Conservation (phyloP, 2,329 filamentous ascomycete genomes). For the Anthostomella pinea region DNA sequence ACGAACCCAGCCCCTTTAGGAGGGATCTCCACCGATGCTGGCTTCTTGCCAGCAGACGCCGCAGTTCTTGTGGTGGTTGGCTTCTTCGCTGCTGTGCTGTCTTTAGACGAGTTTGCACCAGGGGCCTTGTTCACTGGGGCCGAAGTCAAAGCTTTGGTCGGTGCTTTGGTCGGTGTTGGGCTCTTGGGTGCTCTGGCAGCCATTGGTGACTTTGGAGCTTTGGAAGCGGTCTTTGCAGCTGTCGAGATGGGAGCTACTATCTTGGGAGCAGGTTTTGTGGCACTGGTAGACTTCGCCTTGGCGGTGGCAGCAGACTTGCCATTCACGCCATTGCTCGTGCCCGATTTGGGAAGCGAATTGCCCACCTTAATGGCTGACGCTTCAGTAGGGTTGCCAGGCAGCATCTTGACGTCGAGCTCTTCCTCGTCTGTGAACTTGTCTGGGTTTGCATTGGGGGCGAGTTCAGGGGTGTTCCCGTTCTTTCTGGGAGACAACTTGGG, state of each 20-base stretch:
- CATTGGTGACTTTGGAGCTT: constrained; percentile 37
- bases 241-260: constrained; percentile 22
- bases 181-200: constrained; percentile 33
- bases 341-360: constrained; percentile 15
- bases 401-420: constrained; percentile 32
- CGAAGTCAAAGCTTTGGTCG: constrained; percentile 28
- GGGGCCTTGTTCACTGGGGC: constrained; percentile 37
- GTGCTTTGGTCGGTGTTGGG: constrained; percentile 36
- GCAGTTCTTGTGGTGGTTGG: constrained; percentile 29
- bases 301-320: constrained; percentile 22
- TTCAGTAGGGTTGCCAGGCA: constrained; percentile 32
- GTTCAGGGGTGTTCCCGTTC: constrained; percentile 17
- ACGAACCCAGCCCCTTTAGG: constrained; percentile 43
- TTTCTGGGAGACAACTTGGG: constrained; percentile 25
- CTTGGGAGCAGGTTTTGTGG: constrained; percentile 21
- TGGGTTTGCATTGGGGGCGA: constrained; percentile 36
- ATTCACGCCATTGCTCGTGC: constrained; percentile 17
- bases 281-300: constrained; percentile 30
- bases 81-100: constrained; percentile 33
- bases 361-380: constrained; percentile 20
- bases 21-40: constrained; percentile 40
- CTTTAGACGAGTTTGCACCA: constrained; percentile 34
- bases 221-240: constrained; percentile 32
- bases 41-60: constrained; percentile 39
- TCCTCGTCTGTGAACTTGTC: constrained; percentile 42